Base-by-base conservation (phyloP, 192 early-diverging fungal genomes). In the Coemansia aciculifera region DNA sequence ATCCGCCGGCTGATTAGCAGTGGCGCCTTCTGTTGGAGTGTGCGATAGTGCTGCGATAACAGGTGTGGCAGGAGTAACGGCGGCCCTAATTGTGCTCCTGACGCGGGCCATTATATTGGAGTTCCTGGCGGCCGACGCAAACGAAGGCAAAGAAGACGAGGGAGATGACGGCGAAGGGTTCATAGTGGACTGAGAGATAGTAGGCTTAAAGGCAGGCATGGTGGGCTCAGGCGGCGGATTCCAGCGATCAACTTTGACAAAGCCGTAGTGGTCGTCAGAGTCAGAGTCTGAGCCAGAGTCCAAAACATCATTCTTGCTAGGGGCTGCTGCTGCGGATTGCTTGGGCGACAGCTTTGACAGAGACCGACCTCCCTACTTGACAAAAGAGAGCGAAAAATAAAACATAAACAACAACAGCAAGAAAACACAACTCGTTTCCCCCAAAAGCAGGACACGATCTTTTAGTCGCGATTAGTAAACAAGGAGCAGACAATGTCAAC, bases 211-310 rank as follows among this genome's bases (percentile, higher is more conserved):
- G 34, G 66, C 39, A n/a, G 54, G 57, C 36, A 69, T 44, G 29
- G 32, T 36, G 38, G 63, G 70, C 62, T 81, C 78, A 3, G 67
- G 40, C 23, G 67, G 62, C 54, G 71, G 36, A 39, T 69, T 73
- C 79, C 79, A 81, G 39, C 42, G 54, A 40, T 72, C 71, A 39
- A 81, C 74, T 63, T 75, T 76, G 21, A 81, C 74, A 63, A 81
- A 81, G 19, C 79, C 79, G 57, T 81, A 74, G 19, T 81, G 73
- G 54, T 81, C 79, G 21, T 77, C 75, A 42, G 78, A 72, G 67
- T 81, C 78, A 5, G 78, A 81, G 32, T 46, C 78, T 0, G 68
- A 71, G 63, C 63, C 73, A 17, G 71, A 74, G 44, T 72, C 63
- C 21, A 57, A 57, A 57, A 57, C 54, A 57, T 57, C 54, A 57